Base-by-base conservation (phyloP, 345 rosid genomes). In the Brassica cretica region DNA sequence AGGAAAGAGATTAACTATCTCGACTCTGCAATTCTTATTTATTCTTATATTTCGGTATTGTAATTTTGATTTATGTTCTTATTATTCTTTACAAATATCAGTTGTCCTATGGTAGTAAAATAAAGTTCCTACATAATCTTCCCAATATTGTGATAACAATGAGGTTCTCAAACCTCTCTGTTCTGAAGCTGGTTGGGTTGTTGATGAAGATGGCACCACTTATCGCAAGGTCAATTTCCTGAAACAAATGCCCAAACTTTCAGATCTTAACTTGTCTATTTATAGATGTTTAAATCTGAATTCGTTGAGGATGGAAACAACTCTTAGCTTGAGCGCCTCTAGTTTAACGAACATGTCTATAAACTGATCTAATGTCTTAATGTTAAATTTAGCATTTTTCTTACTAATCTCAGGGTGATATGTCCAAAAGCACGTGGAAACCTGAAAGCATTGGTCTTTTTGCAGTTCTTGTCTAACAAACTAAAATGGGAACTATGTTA, bases 101-200 rank as follows among this genome's bases (percentile, higher is more conserved):
- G 24, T 21, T 21, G 24, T 21, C 24, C 2, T 21, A 21, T 21
- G 24, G 24, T 21, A 21, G 24, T 21, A 21, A 21, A 21, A 21
- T 21, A 21, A 21, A 21, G 24, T 21, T 21, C 24, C 24, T 21
- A 21, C 24, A 21, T 21, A 21, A 21, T 30, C 82, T 95, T 71
- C 99, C 99, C 8, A 94, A 21, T 0, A 21, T 21, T 21, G 24
- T 21, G 98, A 94, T 77, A 94, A 91, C 69, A 92, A 93, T 68
- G 98, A 93, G 69, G 99, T 93, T 3, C 83, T 95, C 62, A 95
- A 91, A 66, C 96, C 98, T 33, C 91, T 95, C n/a, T 95, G 98
- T 73, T 56, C 78, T 14, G 99, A 93, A 78, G 93, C 97, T 83
- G 98, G 99, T 46, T 93, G 99, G 99, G 78, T 91, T 69, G 98